Base-by-base conservation (phyloP, 2,329 filamentous ascomycete species). In the Sclerotinia borealis region DNA sequence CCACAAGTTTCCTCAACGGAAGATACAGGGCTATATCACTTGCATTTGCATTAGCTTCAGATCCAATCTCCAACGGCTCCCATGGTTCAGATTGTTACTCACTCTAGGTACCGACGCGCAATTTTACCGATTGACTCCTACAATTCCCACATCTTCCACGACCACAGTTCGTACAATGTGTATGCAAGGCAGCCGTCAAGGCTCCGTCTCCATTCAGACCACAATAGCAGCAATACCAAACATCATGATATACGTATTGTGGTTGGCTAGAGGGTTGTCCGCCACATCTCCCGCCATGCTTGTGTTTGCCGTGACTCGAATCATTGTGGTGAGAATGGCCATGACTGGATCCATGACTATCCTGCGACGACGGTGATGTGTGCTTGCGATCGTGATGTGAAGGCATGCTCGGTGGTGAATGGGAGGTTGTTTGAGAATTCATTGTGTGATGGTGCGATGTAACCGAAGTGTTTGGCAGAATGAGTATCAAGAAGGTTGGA, bases 191-290 rank as follows among this genome's bases (percentile, higher is more conserved):
- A 15, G 34, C 50, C 13, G 9, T 29, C 22, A 62, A 13, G 17
- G 41, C 17, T 8, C 41, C 60, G 5, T 62, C 39, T 1, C 50
- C 15, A 29, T 37, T 10, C 11, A 17, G 4, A 50, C 45, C 34
- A 22, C 58, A 51, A 2, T 19, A 17, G 25, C 50, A 62, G 43
- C 50, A 62, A 22, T 56, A 62, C 41, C 50, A 62, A 19, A 62
- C 13, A 43, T 56, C 22, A 27, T 49, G 31, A 17, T 27, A 22
- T 13, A 1, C 1, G 59, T 29, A 36, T n/a, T 29, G n/a, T 22
- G 22, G 49, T 19, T 61, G 17, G n/a, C 27, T 25, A 3, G 54
- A 13, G 48, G 11, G 41, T 29, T 47, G 43, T 13, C 29, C 19
- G 31, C 22, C 22, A 27, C 41, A 5, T 39, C 34, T 37, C 4